Percentiles rank a stretch among this genome's conserved stretches.
Conservation (phyloP, 768 basidiomycete species). For the Boletus sp. region DNA sequence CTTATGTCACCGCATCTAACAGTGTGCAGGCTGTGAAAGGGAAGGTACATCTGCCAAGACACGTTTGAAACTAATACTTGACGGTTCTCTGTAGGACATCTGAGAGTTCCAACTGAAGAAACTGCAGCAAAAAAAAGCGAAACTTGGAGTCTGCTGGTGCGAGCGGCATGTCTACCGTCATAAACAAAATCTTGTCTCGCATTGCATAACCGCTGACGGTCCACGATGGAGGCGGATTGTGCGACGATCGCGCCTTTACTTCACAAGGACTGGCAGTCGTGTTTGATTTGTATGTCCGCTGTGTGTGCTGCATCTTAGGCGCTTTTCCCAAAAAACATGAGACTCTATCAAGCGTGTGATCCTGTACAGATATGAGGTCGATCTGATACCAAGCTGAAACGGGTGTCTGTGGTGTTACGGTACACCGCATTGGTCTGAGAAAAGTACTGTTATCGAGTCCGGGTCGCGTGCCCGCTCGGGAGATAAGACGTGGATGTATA, state of each 20-base stretch:
- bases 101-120: not conserved
- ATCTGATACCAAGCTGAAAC: not conserved
- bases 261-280: not conserved
- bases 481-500: constrained; percentile 26
- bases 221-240: not conserved
- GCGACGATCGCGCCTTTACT: not conserved
- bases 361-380: not conserved
- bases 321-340: not conserved
- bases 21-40: constrained; percentile 28
- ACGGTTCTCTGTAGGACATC: not conserved
- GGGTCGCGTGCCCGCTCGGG: constrained; percentile 11
- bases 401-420: not conserved
- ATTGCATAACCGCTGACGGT: not conserved
- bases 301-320: not conserved
- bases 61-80: constrained; percentile 1
- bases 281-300: constrained; percentile 2
- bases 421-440: not conserved
- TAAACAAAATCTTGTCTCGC: not conserved
- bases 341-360: not conserved
- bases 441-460: not conserved
- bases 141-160: not conserved
- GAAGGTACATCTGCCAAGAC: not conserved
- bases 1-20: constrained; percentile 35
- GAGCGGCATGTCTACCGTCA: not conserved
- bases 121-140: not conserved